phyloP scores from a whole-genome alignment of 2,329 filamentous ascomycete genomes.

The Epicoccum nigrum region DNA sequence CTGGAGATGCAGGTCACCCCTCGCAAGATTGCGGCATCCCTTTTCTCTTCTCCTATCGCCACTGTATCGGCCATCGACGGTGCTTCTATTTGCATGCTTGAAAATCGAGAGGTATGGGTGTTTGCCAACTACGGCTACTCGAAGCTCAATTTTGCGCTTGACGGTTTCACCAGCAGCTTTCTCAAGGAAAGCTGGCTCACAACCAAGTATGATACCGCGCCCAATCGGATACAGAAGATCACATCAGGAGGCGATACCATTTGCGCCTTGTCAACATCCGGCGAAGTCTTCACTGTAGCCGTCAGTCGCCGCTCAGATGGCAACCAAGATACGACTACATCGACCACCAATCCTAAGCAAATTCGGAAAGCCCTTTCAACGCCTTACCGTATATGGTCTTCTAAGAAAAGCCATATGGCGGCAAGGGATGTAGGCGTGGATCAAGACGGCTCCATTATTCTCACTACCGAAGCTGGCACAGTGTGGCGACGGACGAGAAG shows the following conservation, averaged over 20 bases:
- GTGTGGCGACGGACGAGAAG: constrained; percentile 91
- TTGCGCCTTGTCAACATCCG: constrained; percentile 80
- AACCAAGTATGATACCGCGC: constrained; percentile 67
- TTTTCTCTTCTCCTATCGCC: constrained; percentile 74
- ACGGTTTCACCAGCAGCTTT: constrained; percentile 73
- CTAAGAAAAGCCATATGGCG: constrained; percentile 82
- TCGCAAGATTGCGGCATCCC: constrained; percentile 84
- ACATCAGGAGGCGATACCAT: constrained; percentile 89
- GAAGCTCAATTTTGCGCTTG: constrained; percentile 82
- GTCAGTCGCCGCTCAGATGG: constrained; percentile 72
- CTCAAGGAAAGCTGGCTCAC: constrained; percentile 69
- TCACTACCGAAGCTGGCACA: constrained; percentile 89
- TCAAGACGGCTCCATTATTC: constrained; percentile 91
- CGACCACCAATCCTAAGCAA: constrained; percentile 91
- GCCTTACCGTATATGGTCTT: constrained; percentile 85
- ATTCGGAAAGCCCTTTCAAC: constrained; percentile 80
- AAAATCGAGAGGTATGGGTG: constrained; percentile 88
- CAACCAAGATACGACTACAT: constrained; percentile 63
- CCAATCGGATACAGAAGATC: constrained; percentile 75
- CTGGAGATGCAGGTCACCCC: constrained; percentile 82
- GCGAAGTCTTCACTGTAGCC: constrained; percentile 86
- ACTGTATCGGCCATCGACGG: constrained; percentile 88
- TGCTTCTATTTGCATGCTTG: constrained; percentile 83
- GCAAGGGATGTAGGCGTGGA: constrained; percentile 86
- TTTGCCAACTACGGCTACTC: constrained; percentile 97